Evolutionary conservation across 2,329 filamentous ascomycete species (phyloP).

Genomic region (Fusarium floridanum): DNA sequence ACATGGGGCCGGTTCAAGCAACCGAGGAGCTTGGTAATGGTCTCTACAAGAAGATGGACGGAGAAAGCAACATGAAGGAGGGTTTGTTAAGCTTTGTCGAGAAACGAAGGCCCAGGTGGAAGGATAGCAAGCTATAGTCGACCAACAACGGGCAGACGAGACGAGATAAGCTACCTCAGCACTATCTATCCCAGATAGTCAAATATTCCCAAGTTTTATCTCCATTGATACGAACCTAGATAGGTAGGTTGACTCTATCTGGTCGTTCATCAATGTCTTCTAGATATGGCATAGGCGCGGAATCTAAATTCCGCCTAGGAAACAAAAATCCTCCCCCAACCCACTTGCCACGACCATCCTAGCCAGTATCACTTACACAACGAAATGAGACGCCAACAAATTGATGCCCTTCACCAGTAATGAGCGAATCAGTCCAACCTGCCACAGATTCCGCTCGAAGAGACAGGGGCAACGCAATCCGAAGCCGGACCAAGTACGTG

Average conservation of each 20-base stretch:
- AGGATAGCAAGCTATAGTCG: conserved; percentile 54
- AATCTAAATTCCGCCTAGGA: neutral
- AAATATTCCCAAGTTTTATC: neutral
- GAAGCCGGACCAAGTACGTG: neutral
- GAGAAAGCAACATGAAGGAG: conserved; percentile 76
- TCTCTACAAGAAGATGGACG: conserved; percentile 68
- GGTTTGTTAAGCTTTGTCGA: conserved; percentile 79
- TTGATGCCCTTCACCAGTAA: neutral
- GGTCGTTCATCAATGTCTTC: neutral
- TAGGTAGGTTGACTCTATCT: neutral
- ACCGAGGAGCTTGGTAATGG: conserved; percentile 54
- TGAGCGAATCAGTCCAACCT: neutral
- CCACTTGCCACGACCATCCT: neutral
- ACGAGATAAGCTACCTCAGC: neutral
- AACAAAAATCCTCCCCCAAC: neutral
- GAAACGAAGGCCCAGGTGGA: conserved; percentile 76
- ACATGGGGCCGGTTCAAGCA: conserved; percentile 70
- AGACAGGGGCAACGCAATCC: neutral
- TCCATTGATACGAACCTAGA: neutral
- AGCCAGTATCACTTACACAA: neutral
- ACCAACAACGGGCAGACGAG: neutral
- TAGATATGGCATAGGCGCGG: neutral
- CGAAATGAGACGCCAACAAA: neutral
- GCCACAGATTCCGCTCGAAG: neutral
- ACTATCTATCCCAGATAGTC: neutral